Conservation (phyloP, 371 early-diverging fungal genomes). For the Mortierella polycephala region DNA sequence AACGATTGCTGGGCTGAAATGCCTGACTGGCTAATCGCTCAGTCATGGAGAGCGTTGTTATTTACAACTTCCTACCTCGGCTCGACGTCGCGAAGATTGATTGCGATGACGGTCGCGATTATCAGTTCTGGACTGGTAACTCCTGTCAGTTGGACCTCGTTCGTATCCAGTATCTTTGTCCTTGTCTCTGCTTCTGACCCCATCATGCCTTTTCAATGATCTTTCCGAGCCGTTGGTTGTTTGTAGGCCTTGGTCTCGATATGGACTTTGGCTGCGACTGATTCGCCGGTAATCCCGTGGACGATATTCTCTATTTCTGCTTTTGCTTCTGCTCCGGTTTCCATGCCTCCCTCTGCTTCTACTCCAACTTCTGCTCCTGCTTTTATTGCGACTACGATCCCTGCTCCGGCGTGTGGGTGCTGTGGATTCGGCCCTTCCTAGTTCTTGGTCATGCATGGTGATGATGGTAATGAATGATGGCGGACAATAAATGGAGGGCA, state of each 20-base stretch:
- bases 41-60: background rate
- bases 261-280: constrained; percentile 20
- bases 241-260: constrained; percentile 1
- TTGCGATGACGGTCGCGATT: background rate
- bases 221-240: background rate
- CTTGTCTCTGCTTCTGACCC: constrained; percentile 1
- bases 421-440: background rate
- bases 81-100: constrained; percentile 7
- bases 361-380: constrained; percentile 2
- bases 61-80: constrained; percentile 2
- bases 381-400: constrained; percentile 2
- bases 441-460: constrained; percentile 7
- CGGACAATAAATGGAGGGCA: background rate
- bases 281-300: background rate
- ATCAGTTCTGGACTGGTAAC: background rate
- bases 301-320: constrained; percentile 9
- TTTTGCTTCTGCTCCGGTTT: constrained; percentile 11
- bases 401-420: constrained; percentile 2
- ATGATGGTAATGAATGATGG: no score
- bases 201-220: background rate
- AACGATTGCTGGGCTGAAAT: background rate
- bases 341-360: constrained; percentile 12
- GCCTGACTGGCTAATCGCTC: background rate
- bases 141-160: constrained; percentile 1
- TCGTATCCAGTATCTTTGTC: constrained; percentile 3